Conservation (phyloP, 208 protist species). For the Phytomonas sp. region DNA sequence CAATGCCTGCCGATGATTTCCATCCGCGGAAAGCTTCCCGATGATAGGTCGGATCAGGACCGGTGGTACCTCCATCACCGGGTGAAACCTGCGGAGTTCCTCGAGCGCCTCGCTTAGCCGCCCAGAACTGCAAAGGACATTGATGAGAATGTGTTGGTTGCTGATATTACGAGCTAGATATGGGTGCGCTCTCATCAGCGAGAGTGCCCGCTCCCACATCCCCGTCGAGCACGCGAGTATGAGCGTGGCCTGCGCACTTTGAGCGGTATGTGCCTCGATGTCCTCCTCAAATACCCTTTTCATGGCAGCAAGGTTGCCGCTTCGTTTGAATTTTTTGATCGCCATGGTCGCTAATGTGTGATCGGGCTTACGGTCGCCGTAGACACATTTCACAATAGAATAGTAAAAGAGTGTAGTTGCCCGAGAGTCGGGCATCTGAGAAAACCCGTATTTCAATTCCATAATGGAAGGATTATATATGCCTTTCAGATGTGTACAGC, state of each 20-base stretch:
- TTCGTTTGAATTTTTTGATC: constrained; percentile 40
- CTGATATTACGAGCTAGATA: constrained; percentile 18
- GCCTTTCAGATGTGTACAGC: constrained; percentile 27
- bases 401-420: constrained; percentile 76
- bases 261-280: constrained; percentile 33
- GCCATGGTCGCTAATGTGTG: constrained; percentile 30
- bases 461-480: constrained; percentile 48
- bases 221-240: constrained; percentile 51
- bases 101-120: constrained; percentile 40
- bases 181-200: constrained; percentile 27
- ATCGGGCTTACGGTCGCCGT: constrained; percentile 20
- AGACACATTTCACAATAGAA: constrained; percentile 41
- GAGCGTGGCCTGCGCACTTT: constrained; percentile 46
- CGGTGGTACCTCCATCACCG: constrained; percentile 19
- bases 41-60: constrained; percentile 53
- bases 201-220: constrained; percentile 67
- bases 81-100: constrained; percentile 16
- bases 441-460: constrained; percentile 59
- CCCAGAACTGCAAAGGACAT: constrained; percentile 25
- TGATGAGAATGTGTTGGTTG: constrained; percentile 41
- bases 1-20: constrained; percentile 29
- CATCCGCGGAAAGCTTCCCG: constrained; percentile 30
- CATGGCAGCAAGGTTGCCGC: constrained; percentile 36
- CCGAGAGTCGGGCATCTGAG: constrained; percentile 57
- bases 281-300: constrained; percentile 72